These are phyloP conservation scores for Fragilariopsis cylindrus DNA, from an alignment of 108 stramenopile species.

Conservation along the genomic window DNA sequence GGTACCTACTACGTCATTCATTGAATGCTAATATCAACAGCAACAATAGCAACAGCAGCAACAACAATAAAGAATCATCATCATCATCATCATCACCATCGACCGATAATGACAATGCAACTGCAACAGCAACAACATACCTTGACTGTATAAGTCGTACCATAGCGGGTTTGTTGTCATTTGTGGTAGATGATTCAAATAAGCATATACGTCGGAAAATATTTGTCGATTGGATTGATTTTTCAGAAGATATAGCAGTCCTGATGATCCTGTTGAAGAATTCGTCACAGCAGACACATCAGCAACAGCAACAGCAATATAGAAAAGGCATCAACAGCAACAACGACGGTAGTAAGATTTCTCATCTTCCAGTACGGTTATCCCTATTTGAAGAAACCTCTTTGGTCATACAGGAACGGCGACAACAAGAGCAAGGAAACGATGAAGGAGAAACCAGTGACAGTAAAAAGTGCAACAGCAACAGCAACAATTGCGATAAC, in stretches of 20 bases:
- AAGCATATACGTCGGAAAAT: conserved; percentile 12
- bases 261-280: not conserved
- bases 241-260: not conserved
- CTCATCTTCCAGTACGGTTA: not conserved
- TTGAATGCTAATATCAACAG: not conserved
- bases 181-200: not conserved
- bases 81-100: too few species aligned
- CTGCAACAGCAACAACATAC: not conserved
- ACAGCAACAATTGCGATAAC: not conserved
- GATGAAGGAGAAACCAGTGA: not conserved
- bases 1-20: conserved; percentile 7
- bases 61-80: not conserved
- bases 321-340: not conserved
- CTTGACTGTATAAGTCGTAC: conserved; percentile 2
- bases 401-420: not conserved
- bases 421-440: not conserved
- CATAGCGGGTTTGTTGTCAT: conserved; percentile 9
- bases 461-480: too few species aligned
- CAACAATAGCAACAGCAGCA: not conserved
- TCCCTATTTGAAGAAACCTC: conserved; percentile 6
- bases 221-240: conserved; percentile 13
- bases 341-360: too few species aligned
- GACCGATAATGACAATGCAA: not conserved
- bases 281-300: not conserved
- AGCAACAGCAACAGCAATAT: not conserved